These are phyloP conservation scores for Macaranga tanarius DNA, from an alignment of 441 rosid species.

Conservation along the genomic window DNA sequence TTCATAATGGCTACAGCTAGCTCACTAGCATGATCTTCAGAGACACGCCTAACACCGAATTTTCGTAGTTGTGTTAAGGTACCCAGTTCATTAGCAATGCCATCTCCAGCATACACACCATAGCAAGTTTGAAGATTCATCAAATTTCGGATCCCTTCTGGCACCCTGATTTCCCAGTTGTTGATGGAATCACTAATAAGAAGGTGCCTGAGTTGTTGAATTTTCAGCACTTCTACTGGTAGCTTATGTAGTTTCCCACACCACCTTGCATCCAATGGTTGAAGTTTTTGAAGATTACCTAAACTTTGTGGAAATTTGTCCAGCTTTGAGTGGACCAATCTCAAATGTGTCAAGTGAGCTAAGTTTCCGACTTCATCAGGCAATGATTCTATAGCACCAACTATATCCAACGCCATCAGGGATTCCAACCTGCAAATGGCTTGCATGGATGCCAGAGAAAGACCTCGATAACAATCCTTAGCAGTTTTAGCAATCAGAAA, in stretches of 20 bases:
- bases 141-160: background rate
- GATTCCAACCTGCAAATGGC: slow-evolving; percentile 11
- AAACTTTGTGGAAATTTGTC: slow-evolving; percentile 17
- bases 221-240: slow-evolving; percentile 6
- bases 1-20: background rate
- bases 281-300: slow-evolving; percentile 18
- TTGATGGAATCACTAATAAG: background rate
- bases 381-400: slow-evolving; percentile 5
- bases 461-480: background rate
- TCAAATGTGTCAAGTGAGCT: slow-evolving; percentile 12
- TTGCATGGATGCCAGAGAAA: slow-evolving; percentile 11
- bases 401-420: slow-evolving; percentile 18
- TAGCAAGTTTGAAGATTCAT: slow-evolving; percentile 15
- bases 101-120: slow-evolving; percentile 16
- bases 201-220: slow-evolving; percentile 20
- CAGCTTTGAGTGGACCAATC: slow-evolving; percentile 1
- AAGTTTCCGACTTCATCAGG: slow-evolving; percentile 22
- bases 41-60: slow-evolving; percentile 5
- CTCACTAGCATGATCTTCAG: slow-evolving; percentile 20
- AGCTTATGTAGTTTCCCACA: background rate
- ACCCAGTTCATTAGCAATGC: slow-evolving; percentile 14
- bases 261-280: slow-evolving; percentile 6
- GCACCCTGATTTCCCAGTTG: slow-evolving; percentile 7
- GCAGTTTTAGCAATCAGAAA: background rate
- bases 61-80: slow-evolving; percentile 16